Base-by-base conservation (phyloP, 2,329 filamentous ascomycete genomes). In the Cordyceps tenuipes region DNA sequence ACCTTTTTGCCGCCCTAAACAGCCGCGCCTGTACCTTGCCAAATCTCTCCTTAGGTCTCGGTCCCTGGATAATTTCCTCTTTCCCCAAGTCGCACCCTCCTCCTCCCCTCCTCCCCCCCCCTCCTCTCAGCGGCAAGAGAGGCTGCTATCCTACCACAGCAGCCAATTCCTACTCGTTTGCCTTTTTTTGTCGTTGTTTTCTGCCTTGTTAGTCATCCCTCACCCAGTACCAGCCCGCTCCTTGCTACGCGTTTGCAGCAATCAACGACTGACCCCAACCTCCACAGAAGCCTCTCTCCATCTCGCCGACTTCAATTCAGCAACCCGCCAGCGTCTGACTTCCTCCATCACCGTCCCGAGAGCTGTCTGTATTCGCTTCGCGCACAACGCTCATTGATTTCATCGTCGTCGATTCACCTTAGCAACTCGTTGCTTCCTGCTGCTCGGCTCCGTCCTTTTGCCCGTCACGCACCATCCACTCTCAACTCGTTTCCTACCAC, bases 341-440 rank as follows among this genome's bases (percentile, higher is more conserved):
- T 23, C 23, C 34, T 29, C 21, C 34, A 34, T 39, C 48, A 15
- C n/a, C n/a, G 10, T 6, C 36, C 10, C 57, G 17, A 29, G 26
- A 19, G n/a, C 17, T 6, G 55, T 34, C 17, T 12, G 41, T 48
- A 41, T 47, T 59, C 46, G 39, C 49, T 29, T 23, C 29, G n/a
- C 39, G 29, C 48, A 59, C 41, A 15, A 51, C 57, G 29, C 57
- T 59, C 48, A 29, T 52, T 47, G 57, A 29, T 52, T 47, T 48
- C 26, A 39, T 31, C 41, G n/a, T 19, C 19, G 29, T 44, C 29
- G 26, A 19, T 36, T 26, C 8, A 21, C 19, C 7, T 46, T 31
- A 19, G 13, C 57, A 10, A 47, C 8, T 9, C 31, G 17, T 26
- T 31, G 39, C 39, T 39, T 6, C 26, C 23, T n/a, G 47, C 56